Evolutionary conservation across 2,329 filamentous ascomycete genomes (phyloP).

Genomic region (Dendrostoma leiphaemia): DNA sequence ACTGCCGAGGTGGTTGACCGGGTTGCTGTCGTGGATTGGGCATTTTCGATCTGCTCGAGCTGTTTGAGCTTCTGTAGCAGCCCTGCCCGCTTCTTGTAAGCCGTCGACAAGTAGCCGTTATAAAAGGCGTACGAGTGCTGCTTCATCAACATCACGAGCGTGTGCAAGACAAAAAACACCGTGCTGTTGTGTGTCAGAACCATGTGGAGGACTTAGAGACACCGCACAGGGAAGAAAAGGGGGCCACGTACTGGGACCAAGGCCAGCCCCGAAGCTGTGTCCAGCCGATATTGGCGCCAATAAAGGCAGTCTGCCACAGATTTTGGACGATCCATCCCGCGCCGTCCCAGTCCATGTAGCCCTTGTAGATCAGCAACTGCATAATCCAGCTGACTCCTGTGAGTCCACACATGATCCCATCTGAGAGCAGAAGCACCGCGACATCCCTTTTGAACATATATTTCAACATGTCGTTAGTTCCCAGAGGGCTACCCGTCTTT

Average conservation of each 20-base stretch:
- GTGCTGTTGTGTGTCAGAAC: no score
- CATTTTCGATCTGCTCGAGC: slow-evolving; percentile 50
- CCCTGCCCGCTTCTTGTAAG: slow-evolving; percentile 49
- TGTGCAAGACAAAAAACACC: slow-evolving; percentile 73
- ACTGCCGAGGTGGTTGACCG: slow-evolving; percentile 40
- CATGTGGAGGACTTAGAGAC: no score
- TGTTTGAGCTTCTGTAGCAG: slow-evolving; percentile 52
- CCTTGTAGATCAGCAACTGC: slow-evolving; percentile 58
- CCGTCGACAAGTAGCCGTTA: slow-evolving; percentile 68
- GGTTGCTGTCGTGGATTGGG: slow-evolving; percentile 38
- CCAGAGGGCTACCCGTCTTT: slow-evolving; percentile 65
- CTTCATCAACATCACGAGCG: slow-evolving; percentile 78
- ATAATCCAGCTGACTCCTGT: slow-evolving; percentile 66
- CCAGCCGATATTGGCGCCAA: slow-evolving; percentile 61
- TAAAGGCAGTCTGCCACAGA: slow-evolving; percentile 67
- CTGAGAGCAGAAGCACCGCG: slow-evolving; percentile 56
- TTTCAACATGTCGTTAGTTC: slow-evolving; percentile 68
- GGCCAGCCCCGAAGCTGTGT: slow-evolving; percentile 73
- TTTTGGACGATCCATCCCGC: slow-evolving; percentile 74
- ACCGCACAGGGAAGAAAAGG: slow-evolving; percentile 73
- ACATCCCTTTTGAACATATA: slow-evolving; percentile 61
- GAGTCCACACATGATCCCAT: slow-evolving; percentile 66
- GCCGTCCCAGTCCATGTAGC: slow-evolving; percentile 65
- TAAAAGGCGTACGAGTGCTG: slow-evolving; percentile 79
- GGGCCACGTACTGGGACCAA: slow-evolving; percentile 83